These are phyloP conservation scores for Chalciporus piperatus DNA, from an alignment of 768 basidiomycete genomes.

Conservation along the genomic window DNA sequence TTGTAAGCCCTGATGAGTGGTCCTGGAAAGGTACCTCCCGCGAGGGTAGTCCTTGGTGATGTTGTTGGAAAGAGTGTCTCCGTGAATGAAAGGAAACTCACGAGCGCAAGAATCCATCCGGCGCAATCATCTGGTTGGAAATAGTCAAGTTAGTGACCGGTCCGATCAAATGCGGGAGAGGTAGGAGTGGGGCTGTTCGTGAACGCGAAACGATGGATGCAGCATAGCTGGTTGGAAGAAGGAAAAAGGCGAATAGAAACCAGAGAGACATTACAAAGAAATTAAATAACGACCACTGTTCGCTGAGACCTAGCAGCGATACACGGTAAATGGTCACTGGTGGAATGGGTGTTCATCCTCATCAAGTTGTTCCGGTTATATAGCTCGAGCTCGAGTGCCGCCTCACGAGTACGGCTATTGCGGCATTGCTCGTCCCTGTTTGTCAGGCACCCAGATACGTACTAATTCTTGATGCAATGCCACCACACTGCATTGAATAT, in stretches of 20 bases:
- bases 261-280: slow-evolving; percentile 10
- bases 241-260: slow-evolving; percentile 4
- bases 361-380: neutral
- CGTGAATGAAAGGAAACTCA: slow-evolving; percentile 19
- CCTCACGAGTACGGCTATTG: neutral
- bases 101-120: slow-evolving; percentile 50
- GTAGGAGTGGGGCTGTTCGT: neutral
- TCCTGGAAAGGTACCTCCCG: slow-evolving; percentile 46
- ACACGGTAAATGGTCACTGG: neutral
- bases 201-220: slow-evolving; percentile 20
- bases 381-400: neutral
- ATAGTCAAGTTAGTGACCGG: slow-evolving; percentile 33
- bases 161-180: slow-evolving; percentile 8
- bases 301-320: neutral
- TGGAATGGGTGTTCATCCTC: neutral
- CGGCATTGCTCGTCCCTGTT: neutral
- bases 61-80: neutral
- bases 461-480: too few relatives aligned
- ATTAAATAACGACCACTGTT: neutral
- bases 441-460: neutral
- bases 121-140: slow-evolving; percentile 39
- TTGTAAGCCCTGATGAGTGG: slow-evolving; percentile 41
- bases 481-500: too few relatives aligned
- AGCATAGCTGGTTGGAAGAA: slow-evolving; percentile 9
- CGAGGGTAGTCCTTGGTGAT: slow-evolving; percentile 25